Base-by-base conservation (phyloP, 169 alveolate species). In the Plasmodium ovale region DNA sequence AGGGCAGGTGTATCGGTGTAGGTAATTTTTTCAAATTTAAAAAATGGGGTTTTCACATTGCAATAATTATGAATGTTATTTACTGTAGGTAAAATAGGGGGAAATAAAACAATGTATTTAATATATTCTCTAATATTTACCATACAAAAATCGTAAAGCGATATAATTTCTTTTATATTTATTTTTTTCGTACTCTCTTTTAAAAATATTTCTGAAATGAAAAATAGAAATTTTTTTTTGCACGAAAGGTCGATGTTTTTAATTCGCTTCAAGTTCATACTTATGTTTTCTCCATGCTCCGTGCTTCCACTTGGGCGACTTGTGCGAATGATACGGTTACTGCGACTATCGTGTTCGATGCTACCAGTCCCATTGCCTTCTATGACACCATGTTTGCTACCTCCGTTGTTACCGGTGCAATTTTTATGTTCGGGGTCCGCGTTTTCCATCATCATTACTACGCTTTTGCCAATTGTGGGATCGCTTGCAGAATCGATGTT, bases 1-100 rank as follows among this genome's bases (percentile, higher is more conserved):
- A 94, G 87, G 12, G 96, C 54, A 7, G 94, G 88, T 7, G 92
- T 71, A 53, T 87, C 96, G 21, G 95, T 87, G 19, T 35, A 49
- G 85, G 68, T 72, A 27, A 72, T 39, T 65, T 54, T 82, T 65
- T 82, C 90, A 29, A 82, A 65, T 56, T 82, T 82, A 65, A 51
- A 82, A 56, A 64, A 82, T 37, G 84, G 82, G 23, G 90, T 82
- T 58, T 82, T 82, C 4, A 82, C 54, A 33, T 82, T 65, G 27
- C 84, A 65, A 69, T 82, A 82, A 42, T 31, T 27, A 51, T 37
- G 29, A 51, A 64, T 35, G 19, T 35, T 65, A 51, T 64, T 65
- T 27, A 53, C 39, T 9, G 82, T 33, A 0, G 90, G 82, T 16
- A 82, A 25, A 23, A 58, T 6, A 27, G 90, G 90, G 10, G 82